Evolutionary conservation across 2,329 filamentous ascomycete species (phyloP).

Genomic region (Ophiostoma quercus): DNA sequence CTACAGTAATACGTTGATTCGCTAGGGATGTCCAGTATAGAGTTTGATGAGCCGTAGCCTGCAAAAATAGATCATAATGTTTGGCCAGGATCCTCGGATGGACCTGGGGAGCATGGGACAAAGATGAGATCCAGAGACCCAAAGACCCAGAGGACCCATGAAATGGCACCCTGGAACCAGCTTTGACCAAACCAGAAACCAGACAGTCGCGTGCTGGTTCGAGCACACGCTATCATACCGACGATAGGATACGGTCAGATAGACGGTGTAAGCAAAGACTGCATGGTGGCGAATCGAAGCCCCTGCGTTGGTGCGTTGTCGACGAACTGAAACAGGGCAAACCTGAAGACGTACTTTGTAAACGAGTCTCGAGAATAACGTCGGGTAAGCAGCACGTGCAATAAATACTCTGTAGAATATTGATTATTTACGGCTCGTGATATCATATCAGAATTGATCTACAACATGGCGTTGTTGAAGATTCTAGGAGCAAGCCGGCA

Average conservation of each 20-base stretch:
- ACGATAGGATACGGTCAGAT: neutral
- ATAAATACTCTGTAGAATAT: no score
- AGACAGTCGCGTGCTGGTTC: neutral
- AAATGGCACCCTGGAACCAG: neutral
- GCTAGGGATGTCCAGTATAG: neutral
- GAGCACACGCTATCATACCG: neutral
- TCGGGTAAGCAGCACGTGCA: neutral
- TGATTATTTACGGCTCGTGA: no score
- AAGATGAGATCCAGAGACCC: neutral
- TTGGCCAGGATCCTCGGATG: neutral
- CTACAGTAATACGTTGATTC: neutral
- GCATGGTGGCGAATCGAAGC: neutral
- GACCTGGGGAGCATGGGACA: neutral
- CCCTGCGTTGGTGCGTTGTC: conserved; percentile 1
- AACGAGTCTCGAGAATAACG: neutral
- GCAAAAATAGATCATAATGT: neutral
- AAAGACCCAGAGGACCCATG: no score
- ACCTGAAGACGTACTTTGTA: neutral
- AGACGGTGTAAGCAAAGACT: neutral
- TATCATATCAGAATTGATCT: neutral
- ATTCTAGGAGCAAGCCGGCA: neutral
- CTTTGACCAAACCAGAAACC: neutral
- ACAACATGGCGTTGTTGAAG: neutral
- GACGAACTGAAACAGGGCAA: conserved; percentile 6
- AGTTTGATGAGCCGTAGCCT: neutral